A percentile compares a stretch with the other conserved stretches of the same genome.
These are phyloP conservation scores for Pseudoturritis turrita DNA, from an alignment of 345 rosid genomes.

Conservation along the genomic window DNA sequence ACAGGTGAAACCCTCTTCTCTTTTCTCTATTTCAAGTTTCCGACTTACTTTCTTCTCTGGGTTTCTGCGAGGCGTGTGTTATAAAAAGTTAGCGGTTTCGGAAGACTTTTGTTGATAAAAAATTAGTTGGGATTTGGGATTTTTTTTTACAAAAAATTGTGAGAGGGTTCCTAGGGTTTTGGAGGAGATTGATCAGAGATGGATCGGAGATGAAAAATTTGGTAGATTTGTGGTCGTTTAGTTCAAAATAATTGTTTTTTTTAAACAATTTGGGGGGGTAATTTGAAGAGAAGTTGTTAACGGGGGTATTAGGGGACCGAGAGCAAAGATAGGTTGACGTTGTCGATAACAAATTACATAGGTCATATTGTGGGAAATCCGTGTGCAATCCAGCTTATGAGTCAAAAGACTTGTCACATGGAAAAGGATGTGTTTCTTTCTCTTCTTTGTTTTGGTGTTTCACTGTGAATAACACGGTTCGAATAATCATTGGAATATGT, in stretches of 20 bases:
- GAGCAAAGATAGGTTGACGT: neutral
- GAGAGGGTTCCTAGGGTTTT: conserved; percentile 2
- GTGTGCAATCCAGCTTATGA: neutral
- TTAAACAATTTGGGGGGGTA: too few relatives aligned
- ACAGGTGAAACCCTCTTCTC: conserved; percentile 14
- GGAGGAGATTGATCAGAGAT: conserved; percentile 11
- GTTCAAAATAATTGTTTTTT: neutral
- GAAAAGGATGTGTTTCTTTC: neutral
- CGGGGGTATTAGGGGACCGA: neutral
- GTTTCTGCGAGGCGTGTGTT: neutral
- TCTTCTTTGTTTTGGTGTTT: neutral
- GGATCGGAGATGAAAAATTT: neutral
- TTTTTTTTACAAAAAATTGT: neutral
- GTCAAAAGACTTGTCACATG: neutral
- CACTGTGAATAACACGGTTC: neutral
- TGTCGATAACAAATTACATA: neutral
- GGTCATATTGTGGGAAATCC: neutral
- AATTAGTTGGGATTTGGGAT: neutral
- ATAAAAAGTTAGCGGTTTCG: neutral
- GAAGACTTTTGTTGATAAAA: neutral
- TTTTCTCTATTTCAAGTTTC: neutral
- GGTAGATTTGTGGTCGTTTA: neutral
- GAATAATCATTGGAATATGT: neutral
- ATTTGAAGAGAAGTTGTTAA: neutral
- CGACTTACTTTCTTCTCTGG: neutral